Evolutionary conservation across 2,329 filamentous ascomycete genomes (phyloP).

Genomic region (Paracorniculantispora psalliotae): DNA sequence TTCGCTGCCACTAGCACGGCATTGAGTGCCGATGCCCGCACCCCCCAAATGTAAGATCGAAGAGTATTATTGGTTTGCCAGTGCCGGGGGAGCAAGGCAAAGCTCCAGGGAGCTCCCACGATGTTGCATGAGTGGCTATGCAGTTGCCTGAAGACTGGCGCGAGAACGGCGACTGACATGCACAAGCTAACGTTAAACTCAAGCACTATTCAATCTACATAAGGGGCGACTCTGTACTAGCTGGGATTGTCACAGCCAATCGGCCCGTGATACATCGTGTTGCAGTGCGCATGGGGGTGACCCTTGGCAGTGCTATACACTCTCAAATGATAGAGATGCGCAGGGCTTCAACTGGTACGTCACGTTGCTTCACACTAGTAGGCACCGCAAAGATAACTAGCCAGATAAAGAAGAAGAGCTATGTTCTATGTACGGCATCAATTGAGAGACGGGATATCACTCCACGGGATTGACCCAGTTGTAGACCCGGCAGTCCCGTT

Average conservation of each 20-base stretch:
- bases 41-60: background rate
- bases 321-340: too few relatives aligned
- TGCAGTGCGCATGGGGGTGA: background rate
- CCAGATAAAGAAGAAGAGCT: too few relatives aligned
- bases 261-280: background rate
- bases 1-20: background rate
- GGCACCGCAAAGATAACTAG: too few relatives aligned
- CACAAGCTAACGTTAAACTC: too few relatives aligned
- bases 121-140: background rate
- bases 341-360: background rate
- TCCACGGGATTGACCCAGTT: too few relatives aligned
- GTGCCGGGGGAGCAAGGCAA: background rate
- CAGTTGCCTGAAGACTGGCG: slow-evolving; percentile 5
- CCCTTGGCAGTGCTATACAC: too few relatives aligned
- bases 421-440: too few relatives aligned
- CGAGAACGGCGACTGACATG: too few relatives aligned
- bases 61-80: background rate
- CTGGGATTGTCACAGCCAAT: background rate
- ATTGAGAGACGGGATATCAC: too few relatives aligned
- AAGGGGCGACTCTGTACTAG: background rate
- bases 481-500: too few relatives aligned
- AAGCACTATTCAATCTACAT: too few relatives aligned
- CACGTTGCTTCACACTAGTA: too few relatives aligned
- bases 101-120: background rate
- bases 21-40: background rate